These are phyloP conservation scores for Handroanthus guayacan DNA, from an alignment of 257 asterid genomes.

Conservation along the genomic window DNA sequence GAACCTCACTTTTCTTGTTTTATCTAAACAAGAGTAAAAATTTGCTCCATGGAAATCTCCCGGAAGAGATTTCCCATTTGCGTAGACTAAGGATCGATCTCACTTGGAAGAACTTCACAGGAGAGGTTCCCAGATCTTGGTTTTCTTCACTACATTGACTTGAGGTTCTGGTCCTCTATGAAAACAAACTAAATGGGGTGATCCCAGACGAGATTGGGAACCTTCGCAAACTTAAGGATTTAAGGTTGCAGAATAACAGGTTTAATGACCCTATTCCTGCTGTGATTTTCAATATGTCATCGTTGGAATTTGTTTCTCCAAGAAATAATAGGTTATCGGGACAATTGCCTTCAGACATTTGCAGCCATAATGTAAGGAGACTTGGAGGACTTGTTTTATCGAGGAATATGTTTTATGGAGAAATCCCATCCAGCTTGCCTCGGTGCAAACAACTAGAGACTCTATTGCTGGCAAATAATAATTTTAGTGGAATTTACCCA, in stretches of 20 bases:
- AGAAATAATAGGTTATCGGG: conserved; percentile 23
- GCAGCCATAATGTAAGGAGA: no score
- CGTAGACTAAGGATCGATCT: conserved; percentile 1
- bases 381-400: conserved; percentile 2
- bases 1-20: conserved; percentile 35
- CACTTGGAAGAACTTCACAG: not conserved
- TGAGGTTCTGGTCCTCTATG: not conserved
- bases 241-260: not conserved
- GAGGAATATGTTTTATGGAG: not conserved
- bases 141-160: not conserved
- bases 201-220: conserved; percentile 19
- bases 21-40: conserved; percentile 26
- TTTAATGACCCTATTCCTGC: conserved; percentile 30
- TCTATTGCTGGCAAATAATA: not conserved
- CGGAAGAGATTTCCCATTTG: not conserved
- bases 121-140: not conserved
- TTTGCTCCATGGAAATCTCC: conserved; percentile 23
- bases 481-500: conserved; percentile 6
- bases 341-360: not conserved
- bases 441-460: conserved; percentile 21
- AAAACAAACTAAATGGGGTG: not conserved
- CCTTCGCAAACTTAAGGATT: not conserved
- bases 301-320: conserved; percentile 1
- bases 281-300: conserved; percentile 32
- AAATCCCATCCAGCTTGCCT: conserved; percentile 10